Conservation (phyloP, 2,329 filamentous ascomycete species). For the Trichoderma semiorbis region DNA sequence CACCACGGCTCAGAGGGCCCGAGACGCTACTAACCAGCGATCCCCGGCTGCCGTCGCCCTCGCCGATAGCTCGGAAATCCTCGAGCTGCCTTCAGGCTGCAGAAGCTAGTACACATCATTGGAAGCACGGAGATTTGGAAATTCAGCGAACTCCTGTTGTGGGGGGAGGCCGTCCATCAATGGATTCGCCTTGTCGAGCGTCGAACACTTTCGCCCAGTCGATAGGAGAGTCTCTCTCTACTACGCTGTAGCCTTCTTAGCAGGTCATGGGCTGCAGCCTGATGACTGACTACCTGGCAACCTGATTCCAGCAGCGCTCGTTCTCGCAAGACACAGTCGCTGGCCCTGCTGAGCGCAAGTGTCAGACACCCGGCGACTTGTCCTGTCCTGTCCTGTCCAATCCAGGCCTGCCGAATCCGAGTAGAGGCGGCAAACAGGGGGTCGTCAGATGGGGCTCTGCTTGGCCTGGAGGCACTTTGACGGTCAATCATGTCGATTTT, state of each 20-base stretch:
- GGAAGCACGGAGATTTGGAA: background rate
- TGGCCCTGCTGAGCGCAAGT: background rate
- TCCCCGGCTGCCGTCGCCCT: background rate
- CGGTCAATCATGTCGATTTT: background rate
- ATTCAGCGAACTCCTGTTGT: background rate
- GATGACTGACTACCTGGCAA: background rate
- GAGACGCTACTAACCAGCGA: background rate
- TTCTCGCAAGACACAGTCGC: background rate
- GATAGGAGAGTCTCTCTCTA: background rate
- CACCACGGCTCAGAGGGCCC: background rate
- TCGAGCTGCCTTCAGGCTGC: background rate
- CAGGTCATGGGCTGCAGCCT: background rate
- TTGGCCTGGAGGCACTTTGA: background rate
- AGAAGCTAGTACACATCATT: background rate
- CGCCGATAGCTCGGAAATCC: constrained; percentile 17
- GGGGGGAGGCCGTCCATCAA: background rate
- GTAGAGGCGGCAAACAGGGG: constrained; percentile 10
- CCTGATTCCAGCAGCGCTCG: background rate
- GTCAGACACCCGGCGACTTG: background rate
- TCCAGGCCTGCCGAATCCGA: background rate
- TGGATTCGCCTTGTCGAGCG: background rate
- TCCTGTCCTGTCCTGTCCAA: constrained; percentile 4
- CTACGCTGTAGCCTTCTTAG: background rate
- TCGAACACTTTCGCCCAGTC: background rate
- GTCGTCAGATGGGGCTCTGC: background rate